phyloP scores from a whole-genome alignment of 202 grass and related monocot genomes.

The Saccharum hybrid region DNA sequence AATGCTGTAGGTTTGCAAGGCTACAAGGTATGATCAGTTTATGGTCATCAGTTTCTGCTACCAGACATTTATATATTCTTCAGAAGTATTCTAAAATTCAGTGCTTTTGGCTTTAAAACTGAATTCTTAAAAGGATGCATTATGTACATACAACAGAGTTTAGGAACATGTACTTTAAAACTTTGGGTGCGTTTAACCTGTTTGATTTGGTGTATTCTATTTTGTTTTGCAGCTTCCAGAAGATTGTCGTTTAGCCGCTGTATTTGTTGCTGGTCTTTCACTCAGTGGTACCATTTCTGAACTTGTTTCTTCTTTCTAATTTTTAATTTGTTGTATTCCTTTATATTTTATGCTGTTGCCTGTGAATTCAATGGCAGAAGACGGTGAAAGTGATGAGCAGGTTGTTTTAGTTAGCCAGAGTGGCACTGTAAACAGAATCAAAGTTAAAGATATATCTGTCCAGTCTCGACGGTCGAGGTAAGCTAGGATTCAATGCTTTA shows the following conservation, averaged over 20 bases:
- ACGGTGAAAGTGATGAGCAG: conserved; percentile 80
- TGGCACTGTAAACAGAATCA: conserved; percentile 92
- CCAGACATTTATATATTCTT: neutral
- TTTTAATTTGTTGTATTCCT: neutral
- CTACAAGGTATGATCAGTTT: conserved; percentile 76
- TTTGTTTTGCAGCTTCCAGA: conserved; percentile 63
- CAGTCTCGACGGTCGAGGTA: conserved; percentile 65
- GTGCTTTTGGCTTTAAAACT: conserved; percentile 37
- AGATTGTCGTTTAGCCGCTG: conserved; percentile 75
- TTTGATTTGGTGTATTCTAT: conserved; percentile 43
- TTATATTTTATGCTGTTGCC: neutral
- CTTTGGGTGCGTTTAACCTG: conserved; percentile 25
- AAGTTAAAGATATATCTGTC: conserved; percentile 87
- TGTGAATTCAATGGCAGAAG: conserved; percentile 59
- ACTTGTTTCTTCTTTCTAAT: neutral
- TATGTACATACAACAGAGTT: neutral
- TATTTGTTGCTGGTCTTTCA: conserved; percentile 84
- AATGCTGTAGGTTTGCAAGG: conserved; percentile 64
- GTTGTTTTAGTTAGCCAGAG: conserved; percentile 96
- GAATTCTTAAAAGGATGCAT: conserved; percentile 6
- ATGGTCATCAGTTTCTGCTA: neutral
- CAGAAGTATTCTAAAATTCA: conserved; percentile 21
- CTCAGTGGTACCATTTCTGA: conserved; percentile 63
- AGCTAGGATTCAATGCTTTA: neutral
- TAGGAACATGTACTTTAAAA: neutral